Evolutionary conservation across 257 asterid species (phyloP), one percentile per base, ranked within the genome.

Genomic region (Datura wrightii): DNA sequence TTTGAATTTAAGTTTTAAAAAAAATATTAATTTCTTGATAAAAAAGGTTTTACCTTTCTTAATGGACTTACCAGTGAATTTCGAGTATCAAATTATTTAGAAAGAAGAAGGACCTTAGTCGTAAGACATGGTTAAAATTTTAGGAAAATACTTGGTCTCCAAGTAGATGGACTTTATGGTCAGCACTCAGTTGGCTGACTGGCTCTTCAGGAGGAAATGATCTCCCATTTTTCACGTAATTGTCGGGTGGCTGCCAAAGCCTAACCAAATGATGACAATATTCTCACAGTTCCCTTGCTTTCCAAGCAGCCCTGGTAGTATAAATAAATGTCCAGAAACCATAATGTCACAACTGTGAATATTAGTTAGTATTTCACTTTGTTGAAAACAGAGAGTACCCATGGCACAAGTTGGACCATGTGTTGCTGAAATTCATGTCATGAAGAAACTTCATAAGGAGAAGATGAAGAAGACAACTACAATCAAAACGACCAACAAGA

Each of bases 91-190:
- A 39, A 39, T 39, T 39, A 39, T 39, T 39, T 24, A 0, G 31
- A 24, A 24, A 24, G 31, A 24, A 24, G 4, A 54, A 15, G 5
- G 16, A 8, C 3, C 8, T 4, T 24, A 31, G 44, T 63, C 0
- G 42, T 10, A 31, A 6, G 5, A 24, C 18, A 34, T 31, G 71
- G 71, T 63, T 42, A 63, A 63, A 31, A 0, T 67, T 24, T 60
- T 37, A 44, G 41, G 39, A 72, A 48, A 48, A 19, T 74, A 74
- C 80, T 74, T 74, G 59, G 80, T 74, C 80, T 11, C 59, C 80
- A 74, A 74, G 80, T 74, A 46, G n/a, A 74, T 48, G 59, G 37
- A 74, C 37, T 34, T 34, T 65, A 24, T 24, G 42, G 18, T 65
- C 46, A 65, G 10, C 16, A 24, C 31, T 24, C 31, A 24, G 31